Percentiles rank a stretch among this genome's conserved stretches.
These are phyloP conservation scores for Croton laevigatus DNA, from an alignment of 441 rosid genomes.

Conservation along the genomic window DNA sequence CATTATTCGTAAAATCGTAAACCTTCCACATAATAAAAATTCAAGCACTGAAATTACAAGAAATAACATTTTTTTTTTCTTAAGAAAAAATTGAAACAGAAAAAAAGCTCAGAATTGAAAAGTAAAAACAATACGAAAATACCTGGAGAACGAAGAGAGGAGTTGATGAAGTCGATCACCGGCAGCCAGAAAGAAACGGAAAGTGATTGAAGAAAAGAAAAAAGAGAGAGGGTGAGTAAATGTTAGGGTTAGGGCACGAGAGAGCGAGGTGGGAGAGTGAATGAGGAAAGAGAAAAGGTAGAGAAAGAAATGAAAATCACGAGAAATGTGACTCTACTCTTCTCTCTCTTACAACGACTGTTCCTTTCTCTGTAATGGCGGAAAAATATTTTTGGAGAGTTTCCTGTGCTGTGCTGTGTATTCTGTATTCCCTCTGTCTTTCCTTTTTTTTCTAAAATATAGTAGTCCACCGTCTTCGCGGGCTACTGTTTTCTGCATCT, in stretches of 20 bases:
- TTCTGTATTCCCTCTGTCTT: neutral
- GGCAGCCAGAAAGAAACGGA: neutral
- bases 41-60: neutral
- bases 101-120: no score
- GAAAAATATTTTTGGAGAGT: conserved; percentile 18
- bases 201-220: neutral
- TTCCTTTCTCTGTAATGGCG: conserved; percentile 36
- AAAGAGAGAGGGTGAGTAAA: conserved; percentile 10
- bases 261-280: conserved; percentile 36
- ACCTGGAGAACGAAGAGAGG: neutral
- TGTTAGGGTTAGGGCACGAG: conserved; percentile 35
- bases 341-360: conserved; percentile 16
- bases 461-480: neutral
- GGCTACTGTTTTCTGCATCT: neutral
- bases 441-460: neutral
- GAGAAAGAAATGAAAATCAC: conserved; percentile 42
- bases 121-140: no score
- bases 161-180: no score
- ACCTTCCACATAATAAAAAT: neutral
- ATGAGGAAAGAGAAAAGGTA: conserved; percentile 36
- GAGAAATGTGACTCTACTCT: conserved; percentile 34
- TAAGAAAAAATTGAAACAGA: no score
- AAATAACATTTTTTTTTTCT: neutral
- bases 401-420: no score
- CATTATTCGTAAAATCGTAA: neutral